A percentile compares a stretch with the other conserved stretches of the same genome.
These are phyloP conservation scores for Clonostachys rosea DNA, from an alignment of 2,329 filamentous ascomycete species.

Conservation along the genomic window DNA sequence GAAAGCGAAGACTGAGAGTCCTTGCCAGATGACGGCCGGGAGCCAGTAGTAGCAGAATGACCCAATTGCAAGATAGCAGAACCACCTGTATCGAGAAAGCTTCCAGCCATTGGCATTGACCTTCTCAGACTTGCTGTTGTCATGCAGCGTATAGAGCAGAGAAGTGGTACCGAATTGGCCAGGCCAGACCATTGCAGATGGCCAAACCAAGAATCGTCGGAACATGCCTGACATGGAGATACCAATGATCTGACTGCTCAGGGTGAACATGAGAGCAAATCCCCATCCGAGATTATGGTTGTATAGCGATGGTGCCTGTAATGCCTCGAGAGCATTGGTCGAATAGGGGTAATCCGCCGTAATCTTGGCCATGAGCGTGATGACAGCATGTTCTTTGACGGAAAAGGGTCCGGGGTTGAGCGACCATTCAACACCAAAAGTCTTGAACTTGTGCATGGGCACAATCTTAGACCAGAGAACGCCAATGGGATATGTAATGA, in stretches of 20 bases:
- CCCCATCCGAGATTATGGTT: conserved; percentile 48
- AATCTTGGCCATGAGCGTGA: conserved; percentile 38
- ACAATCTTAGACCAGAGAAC: conserved; percentile 22
- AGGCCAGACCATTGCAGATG: conserved; percentile 63
- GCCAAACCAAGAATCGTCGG: conserved; percentile 54
- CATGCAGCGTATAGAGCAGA: conserved; percentile 62
- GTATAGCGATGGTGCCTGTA: conserved; percentile 36
- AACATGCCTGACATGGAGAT: conserved; percentile 59
- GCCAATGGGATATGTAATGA: conserved; percentile 46
- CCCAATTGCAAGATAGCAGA: conserved; percentile 42
- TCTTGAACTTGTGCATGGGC: conserved; percentile 18
- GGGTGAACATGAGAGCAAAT: conserved; percentile 54
- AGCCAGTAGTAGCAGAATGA: conserved; percentile 56
- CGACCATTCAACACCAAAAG: conserved; percentile 23
- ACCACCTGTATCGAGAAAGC: conserved; percentile 53
- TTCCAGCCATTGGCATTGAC: conserved; percentile 50
- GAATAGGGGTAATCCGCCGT: conserved; percentile 25
- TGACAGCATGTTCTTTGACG: conserved; percentile 43
- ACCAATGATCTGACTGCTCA: conserved; percentile 59
- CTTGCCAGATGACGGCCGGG: conserved; percentile 54
- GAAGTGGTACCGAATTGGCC: conserved; percentile 55
- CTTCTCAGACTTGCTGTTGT: conserved; percentile 49
- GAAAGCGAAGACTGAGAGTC: conserved; percentile 55
- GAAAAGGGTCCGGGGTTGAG: conserved; percentile 36
- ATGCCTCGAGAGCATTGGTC: conserved; percentile 34